These are phyloP conservation scores for Flagelloscypha sp. DNA, from an alignment of 768 basidiomycete genomes.

Conservation along the genomic window DNA sequence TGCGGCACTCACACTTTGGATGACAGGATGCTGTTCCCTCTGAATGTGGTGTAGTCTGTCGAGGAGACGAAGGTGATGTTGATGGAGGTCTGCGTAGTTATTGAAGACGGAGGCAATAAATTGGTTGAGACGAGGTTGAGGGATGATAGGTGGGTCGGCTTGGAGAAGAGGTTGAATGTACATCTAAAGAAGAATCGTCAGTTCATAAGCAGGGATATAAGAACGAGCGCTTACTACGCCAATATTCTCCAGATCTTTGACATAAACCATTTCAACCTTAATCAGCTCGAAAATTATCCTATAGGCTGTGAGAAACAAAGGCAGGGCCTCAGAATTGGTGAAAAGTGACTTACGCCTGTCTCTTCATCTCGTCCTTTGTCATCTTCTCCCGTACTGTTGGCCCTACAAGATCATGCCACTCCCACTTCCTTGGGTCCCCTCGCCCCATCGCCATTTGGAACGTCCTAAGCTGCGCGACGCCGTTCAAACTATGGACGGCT, in stretches of 20 bases:
- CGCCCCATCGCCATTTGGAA: conserved; percentile 57
- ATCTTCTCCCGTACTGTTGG: conserved; percentile 39
- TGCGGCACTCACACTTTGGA: conserved; percentile 53
- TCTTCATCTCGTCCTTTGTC: conserved; percentile 48
- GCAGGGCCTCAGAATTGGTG: not conserved
- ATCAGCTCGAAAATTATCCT: conserved; percentile 67
- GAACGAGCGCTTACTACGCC: conserved; percentile 35
- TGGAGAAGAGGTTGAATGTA: conserved; percentile 49
- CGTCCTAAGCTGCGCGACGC: conserved; percentile 47
- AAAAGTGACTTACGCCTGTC: conserved; percentile 43
- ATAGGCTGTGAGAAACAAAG: conserved; percentile 4
- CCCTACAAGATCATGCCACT: conserved; percentile 56
- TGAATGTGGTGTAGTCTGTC: conserved; percentile 55
- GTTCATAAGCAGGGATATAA: not conserved
- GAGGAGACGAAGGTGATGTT: conserved; percentile 47
- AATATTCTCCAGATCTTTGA: conserved; percentile 56
- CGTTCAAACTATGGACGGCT: conserved; percentile 49
- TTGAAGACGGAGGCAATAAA: conserved; percentile 61
- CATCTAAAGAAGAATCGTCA: conserved; percentile 29
- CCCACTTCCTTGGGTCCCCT: conserved; percentile 48
- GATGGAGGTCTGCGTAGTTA: conserved; percentile 50
- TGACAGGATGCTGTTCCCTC: conserved; percentile 50
- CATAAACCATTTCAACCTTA: conserved; percentile 66
- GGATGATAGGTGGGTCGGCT: conserved; percentile 48
- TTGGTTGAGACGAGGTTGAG: conserved; percentile 38